A percentile compares a stretch with the other conserved stretches of the same genome.
These are phyloP conservation scores for Cyberlindnera mississippiensis DNA, from an alignment of 805 yeast genomes.

Conservation along the genomic window DNA sequence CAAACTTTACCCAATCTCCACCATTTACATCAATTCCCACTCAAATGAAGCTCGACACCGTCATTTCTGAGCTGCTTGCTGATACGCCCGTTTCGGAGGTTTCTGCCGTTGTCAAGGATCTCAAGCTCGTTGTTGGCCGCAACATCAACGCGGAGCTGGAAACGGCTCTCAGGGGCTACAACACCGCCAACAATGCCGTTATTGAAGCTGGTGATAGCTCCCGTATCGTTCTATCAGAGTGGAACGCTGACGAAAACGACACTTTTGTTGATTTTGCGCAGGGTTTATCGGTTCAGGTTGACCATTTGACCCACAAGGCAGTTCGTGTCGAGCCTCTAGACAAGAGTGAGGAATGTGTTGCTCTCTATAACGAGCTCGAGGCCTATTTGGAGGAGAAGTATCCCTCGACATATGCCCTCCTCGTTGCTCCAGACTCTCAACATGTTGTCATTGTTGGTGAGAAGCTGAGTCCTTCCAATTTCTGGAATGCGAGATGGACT, in stretches of 20 bases:
- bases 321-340: constrained; percentile 46
- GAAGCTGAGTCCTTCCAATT: constrained; percentile 69
- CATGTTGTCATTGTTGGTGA: constrained; percentile 63
- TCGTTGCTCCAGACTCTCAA: constrained; percentile 26
- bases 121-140: constrained; percentile 40
- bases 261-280: constrained; percentile 48
- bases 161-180: constrained; percentile 38
- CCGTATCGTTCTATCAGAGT: constrained; percentile 35
- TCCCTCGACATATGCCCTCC: constrained; percentile 48
- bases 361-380: constrained; percentile 20
- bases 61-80: constrained; percentile 8
- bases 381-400: constrained; percentile 62
- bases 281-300: constrained; percentile 52
- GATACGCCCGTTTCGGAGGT: constrained; percentile 20
- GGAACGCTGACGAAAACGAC: constrained; percentile 45
- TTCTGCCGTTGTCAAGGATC: constrained; percentile 36
- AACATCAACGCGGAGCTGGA: constrained; percentile 32
- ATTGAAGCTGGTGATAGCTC: constrained; percentile 28
- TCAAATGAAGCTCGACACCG: constrained; percentile 9
- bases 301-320: constrained; percentile 45
- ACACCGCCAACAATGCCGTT: constrained; percentile 35
- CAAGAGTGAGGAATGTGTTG: constrained; percentile 17
- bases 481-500: constrained; percentile 87
- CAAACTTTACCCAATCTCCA: background rate
- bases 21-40: too few species aligned